Evolutionary conservation across 306 rosid genomes (phyloP), one percentile per base, ranked within the genome.

Genomic region (Lupinus albus): DNA sequence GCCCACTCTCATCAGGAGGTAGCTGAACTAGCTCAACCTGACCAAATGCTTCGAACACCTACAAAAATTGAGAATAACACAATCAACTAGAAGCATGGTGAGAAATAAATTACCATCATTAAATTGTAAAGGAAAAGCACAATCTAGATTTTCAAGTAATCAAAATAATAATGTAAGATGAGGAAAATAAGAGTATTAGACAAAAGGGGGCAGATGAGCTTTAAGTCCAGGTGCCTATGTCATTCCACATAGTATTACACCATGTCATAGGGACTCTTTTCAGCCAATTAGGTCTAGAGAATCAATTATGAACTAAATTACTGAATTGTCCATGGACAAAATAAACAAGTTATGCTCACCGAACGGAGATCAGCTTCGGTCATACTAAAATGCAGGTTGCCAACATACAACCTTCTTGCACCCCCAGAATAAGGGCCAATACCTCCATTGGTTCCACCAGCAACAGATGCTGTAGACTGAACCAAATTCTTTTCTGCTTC

Each of bases 41-140:
- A 80, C 99, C 99, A 85, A 93, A 93, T 60, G 99, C 94, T 83
- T 91, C 99, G 79, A 93, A 93, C 56, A 93, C 99, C 99, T 93
- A 80, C n/a, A 7, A 69, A 12, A 21, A 59, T 48, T 61, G 11
- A 16, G 14, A 47, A 73, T 45, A 53, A 72, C 28, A 55, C 45
- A 70, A 38, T 47, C 68, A 28, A 75, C 14, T 68, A 8, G 53
- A 68, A 48, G 39, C 4, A 18, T 18, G 10, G 6, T 10, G 36
- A 57, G 68, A 64, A 58, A 63, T 42, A 60, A 49, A 70, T 8
- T 21, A 64, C 1, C 33, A 25, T 6, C 30, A 18, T 50, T 45
- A 56, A 47, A 48, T 17, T 32, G 25, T 0, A 0, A 48, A 8
- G 25, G 35, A 70, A 35, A 59, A 57, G 33, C 2, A 57, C 41